Conservation (phyloP, 805 yeast species). For the Brettanomyces bruxellensis region DNA sequence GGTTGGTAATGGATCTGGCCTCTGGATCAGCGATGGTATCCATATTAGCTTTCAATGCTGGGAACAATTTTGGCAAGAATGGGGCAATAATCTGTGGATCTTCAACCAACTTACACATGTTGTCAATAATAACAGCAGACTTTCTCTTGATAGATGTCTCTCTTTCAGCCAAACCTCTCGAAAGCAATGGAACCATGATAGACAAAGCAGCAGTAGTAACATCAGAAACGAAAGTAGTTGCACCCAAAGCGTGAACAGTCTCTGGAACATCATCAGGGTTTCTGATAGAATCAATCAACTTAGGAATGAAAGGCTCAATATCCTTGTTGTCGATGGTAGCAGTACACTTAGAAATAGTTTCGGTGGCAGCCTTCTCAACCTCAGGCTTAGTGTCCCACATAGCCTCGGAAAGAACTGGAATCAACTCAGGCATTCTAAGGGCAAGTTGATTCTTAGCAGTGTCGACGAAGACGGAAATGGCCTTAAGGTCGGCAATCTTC, state of each 20-base stretch:
- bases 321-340: constrained; percentile 99
- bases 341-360: constrained; percentile 92
- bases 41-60: constrained; percentile 91
- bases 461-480: constrained; percentile 82
- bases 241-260: constrained; percentile 98
- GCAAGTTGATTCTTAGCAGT: constrained; percentile 94
- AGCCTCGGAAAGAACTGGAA: constrained; percentile 96
- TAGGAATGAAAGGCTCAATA: constrained; percentile 98
- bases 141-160: constrained; percentile 99
- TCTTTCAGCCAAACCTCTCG: constrained; percentile 99
- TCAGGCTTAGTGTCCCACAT: constrained; percentile 99
- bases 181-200: constrained; percentile 97
- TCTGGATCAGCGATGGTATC: constrained; percentile 99
- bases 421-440: constrained; percentile 98
- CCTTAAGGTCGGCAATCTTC: constrained; percentile 83
- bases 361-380: constrained; percentile 93
- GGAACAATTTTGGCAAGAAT: constrained; percentile 90
- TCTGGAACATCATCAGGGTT: constrained; percentile 97
- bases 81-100: constrained; percentile 99
- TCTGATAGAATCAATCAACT: constrained; percentile 93
- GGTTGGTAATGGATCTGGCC: constrained; percentile 96
- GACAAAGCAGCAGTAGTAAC: constrained; percentile 99
- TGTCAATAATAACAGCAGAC: constrained; percentile 98
- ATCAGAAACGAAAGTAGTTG: constrained; percentile 98
- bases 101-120: constrained; percentile 99